These are phyloP conservation scores for Cercospora zeae-maydis DNA, from an alignment of 2,329 filamentous ascomycete genomes.

Conservation along the genomic window DNA sequence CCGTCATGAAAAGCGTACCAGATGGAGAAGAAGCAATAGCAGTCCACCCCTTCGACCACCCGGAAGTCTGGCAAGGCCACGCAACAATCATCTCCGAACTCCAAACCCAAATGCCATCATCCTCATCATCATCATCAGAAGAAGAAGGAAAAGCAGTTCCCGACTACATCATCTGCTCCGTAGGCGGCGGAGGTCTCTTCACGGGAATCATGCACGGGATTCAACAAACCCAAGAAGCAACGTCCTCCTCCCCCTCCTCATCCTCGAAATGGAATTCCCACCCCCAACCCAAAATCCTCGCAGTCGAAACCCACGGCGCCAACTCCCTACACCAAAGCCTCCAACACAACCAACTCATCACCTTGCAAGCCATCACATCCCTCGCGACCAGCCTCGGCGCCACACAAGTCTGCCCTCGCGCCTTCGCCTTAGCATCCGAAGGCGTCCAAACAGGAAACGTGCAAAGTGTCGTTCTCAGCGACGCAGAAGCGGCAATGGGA, in stretches of 20 bases:
- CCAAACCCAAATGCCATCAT: conserved; percentile 36
- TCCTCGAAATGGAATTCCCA: conserved; percentile 9
- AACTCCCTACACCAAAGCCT: conserved; percentile 65
- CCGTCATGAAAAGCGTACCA: conserved; percentile 46
- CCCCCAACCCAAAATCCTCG: conserved; percentile 57
- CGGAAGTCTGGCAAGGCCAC: conserved; percentile 64
- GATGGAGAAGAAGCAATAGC: conserved; percentile 44
- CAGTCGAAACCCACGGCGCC: conserved; percentile 72
- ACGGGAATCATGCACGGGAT: conserved; percentile 72
- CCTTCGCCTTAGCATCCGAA: conserved; percentile 60
- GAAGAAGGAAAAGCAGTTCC: conserved; percentile 42
- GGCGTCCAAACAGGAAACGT: conserved; percentile 37
- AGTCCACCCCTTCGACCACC: conserved; percentile 69
- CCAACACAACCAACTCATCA: conserved; percentile 50
- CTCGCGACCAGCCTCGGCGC: conserved; percentile 68
- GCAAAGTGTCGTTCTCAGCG: conserved; percentile 61
- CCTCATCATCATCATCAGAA: too few relatives aligned
- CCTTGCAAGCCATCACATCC: conserved; percentile 66
- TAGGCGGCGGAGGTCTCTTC: conserved; percentile 77
- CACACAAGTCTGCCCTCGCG: conserved; percentile 64
- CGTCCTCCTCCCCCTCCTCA: too few relatives aligned
- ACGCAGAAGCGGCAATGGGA: conserved; percentile 71
- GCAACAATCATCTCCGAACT: conserved; percentile 56
- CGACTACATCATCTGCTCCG: conserved; percentile 70
- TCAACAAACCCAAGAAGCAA: conserved; percentile 41